Percentiles rank a stretch among this genome's conserved stretches.
phyloP scores from a whole-genome alignment of 345 rosid species.

The Diplotaxis tenuifolia region DNA sequence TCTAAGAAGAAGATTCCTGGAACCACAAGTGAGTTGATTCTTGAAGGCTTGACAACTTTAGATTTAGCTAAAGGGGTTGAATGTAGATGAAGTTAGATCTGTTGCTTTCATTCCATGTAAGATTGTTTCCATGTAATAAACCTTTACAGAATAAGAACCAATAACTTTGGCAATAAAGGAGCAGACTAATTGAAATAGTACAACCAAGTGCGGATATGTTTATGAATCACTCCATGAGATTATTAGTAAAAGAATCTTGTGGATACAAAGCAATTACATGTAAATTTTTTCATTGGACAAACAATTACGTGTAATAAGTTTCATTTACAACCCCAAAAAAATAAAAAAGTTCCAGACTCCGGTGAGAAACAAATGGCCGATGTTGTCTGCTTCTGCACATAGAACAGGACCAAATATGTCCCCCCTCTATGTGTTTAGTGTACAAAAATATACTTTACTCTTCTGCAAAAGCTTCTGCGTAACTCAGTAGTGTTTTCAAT shows the following conservation, averaged over 20 bases:
- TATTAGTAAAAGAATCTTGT: conserved; percentile 10
- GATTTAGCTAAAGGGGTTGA: conserved; percentile 16
- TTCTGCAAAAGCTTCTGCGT: conserved; percentile 23
- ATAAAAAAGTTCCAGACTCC: neutral
- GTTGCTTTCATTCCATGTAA: neutral
- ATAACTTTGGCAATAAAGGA: too few relatives aligned
- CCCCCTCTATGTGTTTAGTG: conserved; percentile 4
- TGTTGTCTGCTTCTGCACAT: conserved; percentile 12
- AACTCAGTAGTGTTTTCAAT: conserved; percentile 9
- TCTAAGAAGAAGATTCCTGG: conserved; percentile 27
- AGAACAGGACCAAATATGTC: conserved; percentile 14
- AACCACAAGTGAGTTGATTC: conserved; percentile 27
- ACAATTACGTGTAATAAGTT: conserved; percentile 23
- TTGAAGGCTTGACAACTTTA: conserved; percentile 21
- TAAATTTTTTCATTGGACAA: too few relatives aligned
- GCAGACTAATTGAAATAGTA: too few relatives aligned
- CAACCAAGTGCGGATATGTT: too few relatives aligned
- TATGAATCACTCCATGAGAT: too few relatives aligned
- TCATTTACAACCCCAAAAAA: conserved; percentile 26
- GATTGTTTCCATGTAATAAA: conserved; percentile 1
- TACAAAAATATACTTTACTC: conserved; percentile 21
- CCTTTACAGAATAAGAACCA: too few relatives aligned
- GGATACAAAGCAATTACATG: conserved; percentile 6
- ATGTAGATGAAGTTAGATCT: neutral
- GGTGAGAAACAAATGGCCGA: conserved; percentile 16